Conservation (phyloP, 1,284 basidiomycete genomes). For the Cutaneotrichosporon sp. region DNA sequence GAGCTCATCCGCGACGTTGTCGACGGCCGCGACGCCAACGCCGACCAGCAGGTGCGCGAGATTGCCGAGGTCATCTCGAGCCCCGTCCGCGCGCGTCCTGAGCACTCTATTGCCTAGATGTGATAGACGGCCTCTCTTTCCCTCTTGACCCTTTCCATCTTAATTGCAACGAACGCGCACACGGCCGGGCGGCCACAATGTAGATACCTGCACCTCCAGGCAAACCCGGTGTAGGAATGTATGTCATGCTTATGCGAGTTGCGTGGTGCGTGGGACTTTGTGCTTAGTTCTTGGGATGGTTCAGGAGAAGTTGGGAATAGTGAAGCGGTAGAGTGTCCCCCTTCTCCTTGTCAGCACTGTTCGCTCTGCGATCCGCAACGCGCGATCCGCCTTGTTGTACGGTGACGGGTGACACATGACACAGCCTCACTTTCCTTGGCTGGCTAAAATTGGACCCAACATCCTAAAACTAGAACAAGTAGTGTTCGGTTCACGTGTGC, state of each 20-base stretch:
- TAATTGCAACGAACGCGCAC: constrained; percentile 1
- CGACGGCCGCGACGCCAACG: constrained; percentile 62
- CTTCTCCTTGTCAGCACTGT: too few species aligned
- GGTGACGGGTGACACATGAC: too few species aligned
- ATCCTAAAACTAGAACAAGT: too few species aligned
- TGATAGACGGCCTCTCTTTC: constrained; percentile 11
- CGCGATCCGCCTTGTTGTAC: too few species aligned
- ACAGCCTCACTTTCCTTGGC: too few species aligned
- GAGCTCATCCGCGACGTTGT: constrained; percentile 87
- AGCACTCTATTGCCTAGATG: constrained; percentile 23
- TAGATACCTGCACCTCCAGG: constrained; percentile 21
- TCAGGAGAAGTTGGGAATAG: too few species aligned
- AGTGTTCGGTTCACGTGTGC: too few species aligned
- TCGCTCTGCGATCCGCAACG: too few species aligned
- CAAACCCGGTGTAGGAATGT: constrained; percentile 18
- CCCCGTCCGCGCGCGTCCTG: constrained; percentile 34
- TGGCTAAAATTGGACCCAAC: too few species aligned
- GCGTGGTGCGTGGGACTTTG: too few species aligned
- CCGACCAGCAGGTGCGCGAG: constrained; percentile 46
- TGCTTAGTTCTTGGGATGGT: neutral
- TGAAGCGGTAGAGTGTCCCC: too few species aligned
- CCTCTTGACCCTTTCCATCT: constrained; percentile 1
- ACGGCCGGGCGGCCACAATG: constrained; percentile 11
- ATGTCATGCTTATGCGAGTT: constrained; percentile 20
- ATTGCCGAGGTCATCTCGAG: constrained; percentile 52